Percentiles rank a stretch among this genome's conserved stretches.
These are phyloP conservation scores for Naematelia aurantialba DNA, from an alignment of 768 basidiomycete species.

Conservation along the genomic window DNA sequence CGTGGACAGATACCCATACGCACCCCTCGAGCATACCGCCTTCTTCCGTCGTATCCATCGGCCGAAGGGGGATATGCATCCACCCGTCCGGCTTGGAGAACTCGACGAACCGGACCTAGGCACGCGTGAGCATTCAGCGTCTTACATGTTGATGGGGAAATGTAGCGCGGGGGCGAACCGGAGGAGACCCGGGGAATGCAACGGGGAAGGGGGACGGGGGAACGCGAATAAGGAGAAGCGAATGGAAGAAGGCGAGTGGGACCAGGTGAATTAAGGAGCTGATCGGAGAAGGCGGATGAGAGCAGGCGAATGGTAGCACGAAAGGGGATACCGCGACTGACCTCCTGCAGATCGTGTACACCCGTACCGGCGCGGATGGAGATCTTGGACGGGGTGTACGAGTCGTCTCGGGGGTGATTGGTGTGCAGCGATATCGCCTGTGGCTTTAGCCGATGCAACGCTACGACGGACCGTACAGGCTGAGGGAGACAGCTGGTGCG, in stretches of 20 bases:
- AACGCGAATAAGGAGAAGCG: too few species aligned
- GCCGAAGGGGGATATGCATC: slow-evolving; percentile 57
- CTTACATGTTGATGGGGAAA: slow-evolving; percentile 17
- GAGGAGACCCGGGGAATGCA: too few species aligned
- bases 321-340: too few species aligned
- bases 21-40: slow-evolving; percentile 77
- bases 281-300: too few species aligned
- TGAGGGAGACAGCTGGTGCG: neutral
- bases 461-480: neutral
- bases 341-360: slow-evolving; percentile 85
- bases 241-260: too few species aligned
- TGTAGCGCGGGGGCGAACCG: neutral
- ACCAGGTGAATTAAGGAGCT: too few species aligned
- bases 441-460: neutral
- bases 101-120: slow-evolving; percentile 58
- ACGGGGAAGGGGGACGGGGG: too few species aligned
- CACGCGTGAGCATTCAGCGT: too few species aligned
- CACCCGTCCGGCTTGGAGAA: slow-evolving; percentile 91
- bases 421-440: slow-evolving; percentile 42
- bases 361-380: slow-evolving; percentile 89
- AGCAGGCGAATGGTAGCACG: too few species aligned
- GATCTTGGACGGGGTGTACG: slow-evolving; percentile 90
- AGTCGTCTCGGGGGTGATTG: slow-evolving; percentile 69
- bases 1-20: slow-evolving; percentile 40
- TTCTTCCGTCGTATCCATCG: slow-evolving; percentile 55